Conservation (phyloP, 805 yeast species). For the Suhomyces emberorum region DNA sequence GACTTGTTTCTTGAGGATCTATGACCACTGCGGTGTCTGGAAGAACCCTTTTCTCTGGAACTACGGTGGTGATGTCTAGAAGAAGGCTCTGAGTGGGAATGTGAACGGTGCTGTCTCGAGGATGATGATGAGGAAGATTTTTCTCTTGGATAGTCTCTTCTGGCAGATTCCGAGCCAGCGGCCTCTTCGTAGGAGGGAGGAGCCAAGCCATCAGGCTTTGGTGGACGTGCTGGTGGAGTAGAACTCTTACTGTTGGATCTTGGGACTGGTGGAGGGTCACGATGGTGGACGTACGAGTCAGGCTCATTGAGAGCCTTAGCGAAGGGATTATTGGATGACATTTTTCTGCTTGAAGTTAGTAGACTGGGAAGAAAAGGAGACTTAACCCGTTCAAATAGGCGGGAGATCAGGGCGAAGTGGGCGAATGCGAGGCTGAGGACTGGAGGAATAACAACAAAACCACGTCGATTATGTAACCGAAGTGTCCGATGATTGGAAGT, state of each 20-base stretch:
- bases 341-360: slow-evolving; percentile 13
- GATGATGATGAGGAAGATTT: slow-evolving; percentile 28
- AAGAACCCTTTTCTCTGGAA: slow-evolving; percentile 11
- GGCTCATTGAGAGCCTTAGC: slow-evolving; percentile 44
- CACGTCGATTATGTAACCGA: too few relatives aligned
- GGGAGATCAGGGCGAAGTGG: too few relatives aligned
- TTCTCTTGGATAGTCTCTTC: slow-evolving; percentile 53
- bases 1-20: slow-evolving; percentile 22
- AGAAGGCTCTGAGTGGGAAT: slow-evolving; percentile 13
- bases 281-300: slow-evolving; percentile 34
- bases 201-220: slow-evolving; percentile 19
- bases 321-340: slow-evolving; percentile 54
- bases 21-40: slow-evolving; percentile 10
- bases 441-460: too few relatives aligned
- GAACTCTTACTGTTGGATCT: slow-evolving; percentile 17
- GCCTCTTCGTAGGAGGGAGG: slow-evolving; percentile 75
- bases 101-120: slow-evolving; percentile 21
- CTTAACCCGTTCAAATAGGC: too few relatives aligned
- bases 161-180: slow-evolving; percentile 46
- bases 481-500: too few relatives aligned
- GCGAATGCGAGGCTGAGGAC: too few relatives aligned
- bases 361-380: background rate
- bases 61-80: slow-evolving; percentile 8
- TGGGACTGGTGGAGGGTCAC: slow-evolving; percentile 36
- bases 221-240: slow-evolving; percentile 17